These are phyloP conservation scores for Russula sp. DNA, from an alignment of 768 basidiomycete species.

Conservation along the genomic window DNA sequence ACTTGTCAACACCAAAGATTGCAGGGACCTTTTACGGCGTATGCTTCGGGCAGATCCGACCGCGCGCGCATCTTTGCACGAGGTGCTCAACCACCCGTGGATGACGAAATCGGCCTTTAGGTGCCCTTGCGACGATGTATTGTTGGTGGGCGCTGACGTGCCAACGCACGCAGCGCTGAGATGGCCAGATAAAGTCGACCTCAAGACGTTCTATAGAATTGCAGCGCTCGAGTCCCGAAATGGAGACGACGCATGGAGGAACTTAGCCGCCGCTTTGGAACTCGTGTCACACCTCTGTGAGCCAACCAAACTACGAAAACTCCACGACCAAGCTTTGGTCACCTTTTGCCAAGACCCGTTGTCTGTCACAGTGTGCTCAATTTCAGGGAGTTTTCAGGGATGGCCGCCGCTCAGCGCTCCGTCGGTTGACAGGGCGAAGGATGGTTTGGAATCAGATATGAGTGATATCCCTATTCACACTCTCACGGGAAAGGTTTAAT, in stretches of 20 bases:
- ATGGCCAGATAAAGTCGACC: not conserved
- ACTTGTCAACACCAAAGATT: not conserved
- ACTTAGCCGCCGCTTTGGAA: not conserved
- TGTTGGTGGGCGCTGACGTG: not conserved
- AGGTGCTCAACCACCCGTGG: not conserved
- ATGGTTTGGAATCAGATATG: not conserved
- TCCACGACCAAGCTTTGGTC: not conserved
- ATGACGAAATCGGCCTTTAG: not conserved
- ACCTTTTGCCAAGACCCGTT: not conserved
- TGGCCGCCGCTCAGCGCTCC: no score
- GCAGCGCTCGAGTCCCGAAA: not conserved
- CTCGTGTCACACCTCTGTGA: not conserved
- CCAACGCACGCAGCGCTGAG: not conserved
- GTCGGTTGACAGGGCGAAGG: not conserved
- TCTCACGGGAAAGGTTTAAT: not conserved
- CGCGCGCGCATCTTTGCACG: not conserved
- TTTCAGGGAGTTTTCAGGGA: not conserved
- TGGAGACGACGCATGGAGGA: not conserved
- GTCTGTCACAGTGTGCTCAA: not conserved
- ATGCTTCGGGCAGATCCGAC: not conserved
- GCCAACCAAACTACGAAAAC: not conserved
- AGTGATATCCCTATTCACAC: not conserved
- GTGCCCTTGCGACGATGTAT: not conserved
- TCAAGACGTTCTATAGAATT: not conserved
- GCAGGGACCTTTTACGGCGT: not conserved